These are phyloP conservation scores for Paraurostyla sp. DNA, from an alignment of 73 alveolate species.

Conservation along the genomic window DNA sequence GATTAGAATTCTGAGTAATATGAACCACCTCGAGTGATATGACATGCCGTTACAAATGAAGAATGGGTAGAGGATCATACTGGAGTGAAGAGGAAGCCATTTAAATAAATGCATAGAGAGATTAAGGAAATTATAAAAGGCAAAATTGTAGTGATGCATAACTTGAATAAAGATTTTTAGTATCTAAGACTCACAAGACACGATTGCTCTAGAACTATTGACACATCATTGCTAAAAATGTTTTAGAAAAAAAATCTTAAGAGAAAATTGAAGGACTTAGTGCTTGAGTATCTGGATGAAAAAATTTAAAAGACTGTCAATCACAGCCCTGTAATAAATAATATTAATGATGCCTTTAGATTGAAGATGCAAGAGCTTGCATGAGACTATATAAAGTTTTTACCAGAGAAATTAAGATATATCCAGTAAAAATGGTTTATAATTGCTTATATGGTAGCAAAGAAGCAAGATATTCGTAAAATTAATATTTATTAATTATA, in stretches of 20 bases:
- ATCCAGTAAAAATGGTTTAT: conserved; percentile 60
- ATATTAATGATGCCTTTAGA: neutral
- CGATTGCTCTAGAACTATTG: conserved; percentile 69
- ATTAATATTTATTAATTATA: too few relatives aligned
- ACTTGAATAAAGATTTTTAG: conserved; percentile 60
- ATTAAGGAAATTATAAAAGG: conserved; percentile 64
- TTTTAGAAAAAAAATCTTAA: conserved; percentile 54
- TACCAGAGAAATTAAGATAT: conserved; percentile 68
- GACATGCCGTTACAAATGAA: neutral
- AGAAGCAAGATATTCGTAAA: conserved; percentile 62
- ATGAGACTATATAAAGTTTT: conserved; percentile 69
- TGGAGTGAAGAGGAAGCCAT: conserved; percentile 66
- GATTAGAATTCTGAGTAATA: neutral
- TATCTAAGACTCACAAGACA: conserved; percentile 71
- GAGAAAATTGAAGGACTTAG: conserved; percentile 70
- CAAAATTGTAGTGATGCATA: conserved; percentile 67
- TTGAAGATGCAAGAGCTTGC: conserved; percentile 77
- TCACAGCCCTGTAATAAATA: conserved; percentile 69
- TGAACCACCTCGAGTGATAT: neutral
- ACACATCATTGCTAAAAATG: conserved; percentile 65
- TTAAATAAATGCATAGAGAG: conserved; percentile 70
- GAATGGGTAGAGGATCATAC: conserved; percentile 71
- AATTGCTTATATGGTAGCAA: conserved; percentile 62
- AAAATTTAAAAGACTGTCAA: conserved; percentile 57
- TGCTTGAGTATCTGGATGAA: conserved; percentile 55